A percentile compares a stretch with the other conserved stretches of the same genome.
These are phyloP conservation scores for Baorangia bicolor DNA, from an alignment of 768 basidiomycete species.

Conservation along the genomic window DNA sequence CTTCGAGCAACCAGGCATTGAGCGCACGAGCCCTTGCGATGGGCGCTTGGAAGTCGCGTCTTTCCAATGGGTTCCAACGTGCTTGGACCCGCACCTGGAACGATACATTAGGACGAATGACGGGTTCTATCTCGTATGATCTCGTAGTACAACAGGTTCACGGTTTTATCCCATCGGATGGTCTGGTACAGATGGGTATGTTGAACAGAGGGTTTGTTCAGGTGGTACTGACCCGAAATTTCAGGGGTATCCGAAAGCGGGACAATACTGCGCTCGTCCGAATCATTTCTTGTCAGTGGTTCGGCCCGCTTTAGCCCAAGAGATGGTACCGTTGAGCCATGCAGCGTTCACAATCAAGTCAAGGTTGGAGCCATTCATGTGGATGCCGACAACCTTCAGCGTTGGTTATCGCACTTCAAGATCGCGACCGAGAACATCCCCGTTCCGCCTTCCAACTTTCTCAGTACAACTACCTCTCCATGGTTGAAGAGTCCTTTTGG, in stretches of 20 bases:
- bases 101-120: conserved; percentile 63
- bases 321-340: conserved; percentile 49
- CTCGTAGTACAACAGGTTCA: conserved; percentile 48
- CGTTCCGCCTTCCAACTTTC: neutral
- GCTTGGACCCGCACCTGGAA: conserved; percentile 72
- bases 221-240: neutral
- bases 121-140: conserved; percentile 52
- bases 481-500: conserved; percentile 31
- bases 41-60: conserved; percentile 62
- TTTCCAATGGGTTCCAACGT: conserved; percentile 58
- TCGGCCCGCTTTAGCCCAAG: conserved; percentile 60
- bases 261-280: conserved; percentile 47
- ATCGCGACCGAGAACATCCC: conserved; percentile 1
- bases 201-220: neutral
- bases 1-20: conserved; percentile 14
- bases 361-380: conserved; percentile 46
- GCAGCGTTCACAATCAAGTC: conserved; percentile 49
- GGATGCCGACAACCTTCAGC: conserved; percentile 42
- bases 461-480: conserved; percentile 16
- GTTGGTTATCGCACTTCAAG: conserved; percentile 15
- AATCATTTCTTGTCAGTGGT: conserved; percentile 43
- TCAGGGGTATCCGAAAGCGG: conserved; percentile 27
- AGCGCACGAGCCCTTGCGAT: conserved; percentile 44
- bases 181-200: conserved; percentile 30
- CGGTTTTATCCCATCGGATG: conserved; percentile 37